Evolutionary conservation across 306 rosid genomes (phyloP), one percentile per base, ranked within the genome.

Genomic region (Fragaria nilgerrensis): DNA sequence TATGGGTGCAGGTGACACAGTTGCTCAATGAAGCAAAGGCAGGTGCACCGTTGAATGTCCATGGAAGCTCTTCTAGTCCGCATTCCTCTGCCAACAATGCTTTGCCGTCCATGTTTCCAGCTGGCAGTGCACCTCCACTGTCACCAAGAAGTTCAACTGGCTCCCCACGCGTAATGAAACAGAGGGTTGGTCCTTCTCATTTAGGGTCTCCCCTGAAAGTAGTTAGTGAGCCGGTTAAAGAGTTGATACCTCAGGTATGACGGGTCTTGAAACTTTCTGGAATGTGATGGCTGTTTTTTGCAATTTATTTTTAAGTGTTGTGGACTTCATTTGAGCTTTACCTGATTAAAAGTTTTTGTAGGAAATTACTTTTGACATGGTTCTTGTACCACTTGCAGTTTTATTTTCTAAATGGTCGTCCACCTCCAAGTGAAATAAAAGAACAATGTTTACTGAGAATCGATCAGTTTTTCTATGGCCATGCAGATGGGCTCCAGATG

Each of bases 51-150:
- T 87, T 96, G 87, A 96, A 87, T 86, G 98, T 91, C 36, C 93
- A 95, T 7, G 99, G 97, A 29, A 91, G 84, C 73, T 88, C 94
- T 83, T 91, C 98, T 44, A 96, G 99, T 88, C 99, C 99, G 27
- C 96, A 87, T 89, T 92, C 97, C 32, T 72, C 74, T 77, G 65
- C 84, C 3, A 84, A 84, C 93, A 91, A 78, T 86, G 78, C 98
- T 39, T 82, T 96, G 88, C 99, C 99, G 50, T 96, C 99, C 73
- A 91, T 96, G 96, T 96, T 96, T 90, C 98, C 98, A 43, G 99
- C 99, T 1, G 99, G 99, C 77, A 92, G 96, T 85, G 99, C 96
- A 37, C 99, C 99, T 3, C 99, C 99, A 36, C 85, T 96, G 64
- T 96, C 99, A 27, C 99, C 99, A 0, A 88, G 99, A 77, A 96